Evolutionary conservation across 805 yeast genomes (phyloP).

Genomic region (Zygosaccharomyces bailii): DNA sequence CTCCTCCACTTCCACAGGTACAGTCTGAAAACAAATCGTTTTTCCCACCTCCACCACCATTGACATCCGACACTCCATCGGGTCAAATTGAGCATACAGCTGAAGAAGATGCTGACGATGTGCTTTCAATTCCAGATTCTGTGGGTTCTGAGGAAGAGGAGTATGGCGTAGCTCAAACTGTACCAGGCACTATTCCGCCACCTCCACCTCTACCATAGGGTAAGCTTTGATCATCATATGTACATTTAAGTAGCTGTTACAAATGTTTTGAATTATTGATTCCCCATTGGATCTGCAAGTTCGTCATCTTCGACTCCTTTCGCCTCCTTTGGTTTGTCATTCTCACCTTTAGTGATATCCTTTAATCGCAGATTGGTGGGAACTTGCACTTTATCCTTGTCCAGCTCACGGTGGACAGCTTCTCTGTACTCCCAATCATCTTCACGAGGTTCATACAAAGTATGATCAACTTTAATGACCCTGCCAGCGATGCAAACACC

Average conservation of each 20-base stretch:
- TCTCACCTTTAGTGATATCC: background rate
- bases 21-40: constrained; percentile 12
- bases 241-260: constrained; percentile 15
- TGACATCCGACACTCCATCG: background rate
- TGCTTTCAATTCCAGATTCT: constrained; percentile 37
- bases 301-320: constrained; percentile 35
- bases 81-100: constrained; percentile 7
- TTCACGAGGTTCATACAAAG: constrained; percentile 53
- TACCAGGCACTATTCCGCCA: constrained; percentile 26
- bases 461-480: constrained; percentile 64
- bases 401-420: constrained; percentile 34
- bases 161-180: constrained; percentile 18
- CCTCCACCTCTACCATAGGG: constrained; percentile 28
- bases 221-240: background rate
- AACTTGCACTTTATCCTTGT: constrained; percentile 24
- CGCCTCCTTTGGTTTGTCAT: background rate
- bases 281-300: constrained; percentile 41
- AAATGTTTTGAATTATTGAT: constrained; percentile 11
- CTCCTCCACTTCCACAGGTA: constrained; percentile 43
- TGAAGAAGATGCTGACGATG: constrained; percentile 28
- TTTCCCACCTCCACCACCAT: constrained; percentile 18
- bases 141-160: constrained; percentile 32
- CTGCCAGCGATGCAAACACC: constrained; percentile 57
- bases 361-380: constrained; percentile 3
- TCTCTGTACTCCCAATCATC: constrained; percentile 49